Base-by-base conservation (phyloP, 2,329 filamentous ascomycete species). In the Scedosporium aurantiacum region DNA sequence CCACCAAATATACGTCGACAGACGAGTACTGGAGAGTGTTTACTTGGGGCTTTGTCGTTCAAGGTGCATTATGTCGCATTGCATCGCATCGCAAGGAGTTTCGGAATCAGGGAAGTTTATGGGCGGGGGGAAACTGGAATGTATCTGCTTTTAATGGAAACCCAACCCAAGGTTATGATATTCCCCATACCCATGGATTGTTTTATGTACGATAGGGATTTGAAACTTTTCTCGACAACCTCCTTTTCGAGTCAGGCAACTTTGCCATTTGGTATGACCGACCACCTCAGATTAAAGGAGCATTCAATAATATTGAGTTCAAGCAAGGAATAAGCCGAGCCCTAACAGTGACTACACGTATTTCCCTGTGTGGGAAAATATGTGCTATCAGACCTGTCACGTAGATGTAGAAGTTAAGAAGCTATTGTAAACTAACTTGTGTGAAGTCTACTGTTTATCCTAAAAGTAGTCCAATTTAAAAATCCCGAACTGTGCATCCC, bases 11-110 rank as follows among this genome's bases (percentile, higher is more conserved):
- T 25, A 23, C 8, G 16, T 32, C 8, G 47, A 41, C 23, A n/a
- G 47, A 18, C 59, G 21, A 37, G 14, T 60, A n/a, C 28, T 37
- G 6, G 27, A 10, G 18, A 18, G 18, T 27, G 58, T 32, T 10
- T 2, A 18, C 12, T 40, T 5, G 32, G 25, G 18, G n/a, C 16
- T 18, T 60, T 16, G 43, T 32, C 16, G 45, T 40, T 52, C 14
- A 23, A 8, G 50, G 50, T 54, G 50, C 10, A 28, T 54, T 50
- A 60, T 14, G 23, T 54, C 50, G 50, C 41, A 60, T 28, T 27
- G 27, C 43, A 60, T 56, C 16, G 59, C 59, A 61, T 61, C 43
- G 52, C 59, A 41, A 23, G 59, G 59, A 56, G 59, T 61, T 61
- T 50, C 10, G 47, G 59, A 27, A 27, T 25, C 8, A 45, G 37